Evolutionary conservation across 495 filamentous ascomycete genomes (phyloP), one percentile per base, ranked within the genome.

Genomic region (Letharia lupina): DNA sequence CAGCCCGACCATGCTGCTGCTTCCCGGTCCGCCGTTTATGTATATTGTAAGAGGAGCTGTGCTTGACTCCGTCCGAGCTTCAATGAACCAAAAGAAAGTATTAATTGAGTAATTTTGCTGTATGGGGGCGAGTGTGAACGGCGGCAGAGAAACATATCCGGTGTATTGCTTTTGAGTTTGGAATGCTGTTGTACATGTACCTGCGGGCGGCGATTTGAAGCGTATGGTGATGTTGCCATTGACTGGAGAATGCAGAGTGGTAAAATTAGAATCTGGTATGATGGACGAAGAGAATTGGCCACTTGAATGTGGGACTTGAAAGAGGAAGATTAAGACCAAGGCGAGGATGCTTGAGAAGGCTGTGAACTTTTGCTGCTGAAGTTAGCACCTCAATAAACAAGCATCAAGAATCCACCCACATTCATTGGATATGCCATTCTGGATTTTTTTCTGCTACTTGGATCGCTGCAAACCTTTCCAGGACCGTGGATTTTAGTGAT

Each of bases 1-100:
- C 23, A 86, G 70, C 2, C 85, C 84, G 64, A 87, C 81, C 85
- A 87, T 86, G 45, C 80, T 83, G 45, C 78, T 81, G 10, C 78
- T 80, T 11, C 85, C 84, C 0, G 85, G 84, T 9, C 83, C 82
- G 16, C 81, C 81, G 65, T 81, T 82, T 62, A 83, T 66, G 39
- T 66, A 90, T 72, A 90, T 84, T 3, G 85, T 84, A 39, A 89
- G 75, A 33, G 84, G 82, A 6, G 82, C 80, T 47, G 84, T 83
- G 60, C 78, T 68, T 0, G 84, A 81, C 58, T 84, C 80, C 40
- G 85, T 78, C 41, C 86, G 78, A 0, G 85, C 84, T 68, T 85
- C 87, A 66, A 91, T 82, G 70, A 89, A 91, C 88, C 87, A 90
- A 75, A 90, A 90, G 70, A 89, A 90, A n/a, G 82, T 89, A 72